Evolutionary conservation across 805 yeast genomes (phyloP).

Genomic region (Blastobotrys muscicola): DNA sequence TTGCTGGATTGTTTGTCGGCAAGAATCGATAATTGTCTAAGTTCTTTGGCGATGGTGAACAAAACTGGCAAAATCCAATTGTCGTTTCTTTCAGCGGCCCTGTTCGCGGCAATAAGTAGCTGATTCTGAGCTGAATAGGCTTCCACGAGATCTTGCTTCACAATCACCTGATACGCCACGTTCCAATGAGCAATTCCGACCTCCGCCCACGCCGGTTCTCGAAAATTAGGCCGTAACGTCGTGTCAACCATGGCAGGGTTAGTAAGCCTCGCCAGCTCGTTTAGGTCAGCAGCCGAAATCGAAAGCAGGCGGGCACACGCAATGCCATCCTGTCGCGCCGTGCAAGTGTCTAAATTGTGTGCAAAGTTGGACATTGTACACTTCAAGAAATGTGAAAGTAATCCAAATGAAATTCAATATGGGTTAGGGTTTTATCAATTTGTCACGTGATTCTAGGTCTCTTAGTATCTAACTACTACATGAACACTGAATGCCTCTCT

Average conservation of each 20-base stretch:
- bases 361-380: conserved; percentile 3
- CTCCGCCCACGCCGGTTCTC: conserved; percentile 13
- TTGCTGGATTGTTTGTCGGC: conserved; percentile 10
- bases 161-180: conserved; percentile 15
- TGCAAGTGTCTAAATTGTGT: conserved; percentile 7
- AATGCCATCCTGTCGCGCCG: conserved; percentile 11
- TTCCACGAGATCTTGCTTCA: conserved; percentile 14
- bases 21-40: conserved; percentile 22
- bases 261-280: conserved; percentile 7
- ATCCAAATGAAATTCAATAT: not conserved
- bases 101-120: conserved; percentile 44
- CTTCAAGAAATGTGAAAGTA: no score
- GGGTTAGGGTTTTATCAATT: not conserved
- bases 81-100: conserved; percentile 75
- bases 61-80: conserved; percentile 43
- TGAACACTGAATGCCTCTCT: conserved; percentile 62
- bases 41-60: conserved; percentile 21
- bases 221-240: conserved; percentile 3
- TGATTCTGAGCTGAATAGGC: conserved; percentile 22
- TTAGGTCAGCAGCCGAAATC: conserved; percentile 9
- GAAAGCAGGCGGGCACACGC: conserved; percentile 13
- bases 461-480: conserved; percentile 34
- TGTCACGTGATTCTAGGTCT: not conserved
- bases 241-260: conserved; percentile 10
- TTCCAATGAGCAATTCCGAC: conserved; percentile 20